Evolutionary conservation across 2,329 filamentous ascomycete species (phyloP), one percentile per base, ranked within the genome.

Genomic region (Sclerotinia minor): DNA sequence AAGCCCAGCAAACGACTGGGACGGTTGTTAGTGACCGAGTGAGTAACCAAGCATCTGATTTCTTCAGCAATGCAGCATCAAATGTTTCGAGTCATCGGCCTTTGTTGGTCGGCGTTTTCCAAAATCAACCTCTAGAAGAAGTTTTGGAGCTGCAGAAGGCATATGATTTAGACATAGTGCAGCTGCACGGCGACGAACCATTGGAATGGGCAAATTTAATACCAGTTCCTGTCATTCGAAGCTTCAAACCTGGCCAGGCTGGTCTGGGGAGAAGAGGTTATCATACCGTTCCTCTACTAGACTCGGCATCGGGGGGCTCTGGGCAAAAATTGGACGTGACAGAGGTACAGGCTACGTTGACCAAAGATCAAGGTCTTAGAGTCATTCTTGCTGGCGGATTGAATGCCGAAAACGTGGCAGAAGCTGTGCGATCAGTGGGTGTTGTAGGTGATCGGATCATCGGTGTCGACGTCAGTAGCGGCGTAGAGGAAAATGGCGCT

Each of bases 381-480:
- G 83, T 97, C 5, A 81, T 98, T 69, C 82, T 99, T 55, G 96
- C 96, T 11, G 95, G 95, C 17, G 96, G 95, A 0, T 77, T 99
- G 67, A 88, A 88, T 69, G 87, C 92, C 1, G 87, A 89, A 3
- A 99, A 97, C 75, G 90, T 99, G 6, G 81, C 81, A 1, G 82
- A 86, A 6, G 84, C 86, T 9, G 81, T 99, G 24, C 80, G 82
- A 29, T 83, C 84, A 19, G 80, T 94, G 21, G 89, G 88, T 0
- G 81, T 84, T 8, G 77, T 86, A 13, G 82, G 82, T 35, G 82
- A 82, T 13, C 86, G 89, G 69, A 86, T 97, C 17, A 81, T 93
- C 45, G 94, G 90, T 2, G 91, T 99, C 4, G 95, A 99, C 81
- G 92, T 97, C 26, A 97, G 93, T 78, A 97, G 92, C 75, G 96